Percentiles rank a stretch among this genome's conserved stretches.
Conservation (phyloP, 2,329 filamentous ascomycete genomes). For the Aspergillus ochraceoroseus region DNA sequence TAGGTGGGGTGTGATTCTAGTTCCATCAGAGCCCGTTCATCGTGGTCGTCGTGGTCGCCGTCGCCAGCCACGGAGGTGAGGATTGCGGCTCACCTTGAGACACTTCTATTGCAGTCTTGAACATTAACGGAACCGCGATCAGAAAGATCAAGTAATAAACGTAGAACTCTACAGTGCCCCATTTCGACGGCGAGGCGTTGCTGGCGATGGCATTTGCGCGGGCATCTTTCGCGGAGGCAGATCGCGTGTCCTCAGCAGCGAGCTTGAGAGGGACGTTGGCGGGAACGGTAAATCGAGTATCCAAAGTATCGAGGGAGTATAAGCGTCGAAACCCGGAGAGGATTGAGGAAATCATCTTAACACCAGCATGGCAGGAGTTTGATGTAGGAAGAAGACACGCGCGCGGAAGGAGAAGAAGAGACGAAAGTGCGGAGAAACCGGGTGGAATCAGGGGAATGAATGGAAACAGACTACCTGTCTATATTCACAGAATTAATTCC, state of each 20-base stretch:
- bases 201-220: constrained; percentile 41
- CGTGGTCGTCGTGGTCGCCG: not conserved
- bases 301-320: constrained; percentile 63
- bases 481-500: no score
- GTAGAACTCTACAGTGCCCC: constrained; percentile 81
- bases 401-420: constrained; percentile 7
- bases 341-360: constrained; percentile 41
- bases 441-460: no score
- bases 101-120: constrained; percentile 80
- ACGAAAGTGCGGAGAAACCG: constrained; percentile 13
- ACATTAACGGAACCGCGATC: constrained; percentile 73
- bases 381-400: constrained; percentile 12
- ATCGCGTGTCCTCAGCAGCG: constrained; percentile 51
- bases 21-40: no score
- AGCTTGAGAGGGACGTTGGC: constrained; percentile 63
- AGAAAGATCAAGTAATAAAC: constrained; percentile 69
- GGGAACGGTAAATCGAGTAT: constrained; percentile 67
- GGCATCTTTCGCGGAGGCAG: constrained; percentile 35
- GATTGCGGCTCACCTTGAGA: constrained; percentile 74
- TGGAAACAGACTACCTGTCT: no score
- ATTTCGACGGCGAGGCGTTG: constrained; percentile 62
- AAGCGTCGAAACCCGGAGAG: constrained; percentile 50
- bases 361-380: constrained; percentile 29
- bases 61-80: no score
- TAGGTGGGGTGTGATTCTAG: constrained; percentile 78